Percentiles rank a stretch among this genome's conserved stretches.
Conservation (phyloP, 257 asterid genomes). For the Plantago major region DNA sequence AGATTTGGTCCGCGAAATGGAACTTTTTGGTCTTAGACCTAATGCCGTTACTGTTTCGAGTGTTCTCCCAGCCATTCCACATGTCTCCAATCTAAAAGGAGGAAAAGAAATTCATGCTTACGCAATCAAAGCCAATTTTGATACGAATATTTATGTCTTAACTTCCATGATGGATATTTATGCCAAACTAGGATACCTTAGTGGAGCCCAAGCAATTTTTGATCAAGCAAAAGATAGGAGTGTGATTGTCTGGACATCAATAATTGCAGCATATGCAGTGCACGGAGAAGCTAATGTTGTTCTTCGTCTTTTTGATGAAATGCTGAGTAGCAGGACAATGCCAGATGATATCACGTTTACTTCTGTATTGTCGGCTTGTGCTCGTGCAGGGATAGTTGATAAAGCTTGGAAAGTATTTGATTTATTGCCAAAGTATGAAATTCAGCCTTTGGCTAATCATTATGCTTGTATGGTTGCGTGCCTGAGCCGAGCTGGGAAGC, state of each 20-base stretch:
- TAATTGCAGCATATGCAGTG: slow-evolving; percentile 70
- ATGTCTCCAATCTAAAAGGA: slow-evolving; percentile 49
- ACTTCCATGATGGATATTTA: slow-evolving; percentile 69
- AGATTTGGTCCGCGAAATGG: slow-evolving; percentile 58
- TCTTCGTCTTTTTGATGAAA: slow-evolving; percentile 49
- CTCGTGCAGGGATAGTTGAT: slow-evolving; percentile 68
- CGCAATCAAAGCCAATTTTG: slow-evolving; percentile 44
- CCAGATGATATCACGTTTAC: slow-evolving; percentile 78
- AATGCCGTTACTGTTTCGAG: slow-evolving; percentile 68
- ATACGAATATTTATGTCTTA: slow-evolving; percentile 52
- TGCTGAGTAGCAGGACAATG: slow-evolving; percentile 41
- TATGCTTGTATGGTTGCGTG: slow-evolving; percentile 74
- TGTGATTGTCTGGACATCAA: slow-evolving; percentile 80
- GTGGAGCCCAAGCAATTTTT: slow-evolving; percentile 56
- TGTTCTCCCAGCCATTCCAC: slow-evolving; percentile 61
- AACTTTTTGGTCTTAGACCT: slow-evolving; percentile 44
- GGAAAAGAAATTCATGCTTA: slow-evolving; percentile 78
- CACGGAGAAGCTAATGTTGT: slow-evolving; percentile 73
- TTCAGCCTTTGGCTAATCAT: slow-evolving; percentile 60
- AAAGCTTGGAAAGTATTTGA: slow-evolving; percentile 56
- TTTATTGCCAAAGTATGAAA: slow-evolving; percentile 42
- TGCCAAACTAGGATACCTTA: slow-evolving; percentile 69
- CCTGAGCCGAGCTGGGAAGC: slow-evolving; percentile 62
- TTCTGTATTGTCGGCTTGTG: slow-evolving; percentile 76
- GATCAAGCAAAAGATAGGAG: slow-evolving; percentile 42